Percentiles rank a stretch among this genome's conserved stretches.
Conservation (phyloP, 148 eudicot genomes). For the Cornus florida region DNA sequence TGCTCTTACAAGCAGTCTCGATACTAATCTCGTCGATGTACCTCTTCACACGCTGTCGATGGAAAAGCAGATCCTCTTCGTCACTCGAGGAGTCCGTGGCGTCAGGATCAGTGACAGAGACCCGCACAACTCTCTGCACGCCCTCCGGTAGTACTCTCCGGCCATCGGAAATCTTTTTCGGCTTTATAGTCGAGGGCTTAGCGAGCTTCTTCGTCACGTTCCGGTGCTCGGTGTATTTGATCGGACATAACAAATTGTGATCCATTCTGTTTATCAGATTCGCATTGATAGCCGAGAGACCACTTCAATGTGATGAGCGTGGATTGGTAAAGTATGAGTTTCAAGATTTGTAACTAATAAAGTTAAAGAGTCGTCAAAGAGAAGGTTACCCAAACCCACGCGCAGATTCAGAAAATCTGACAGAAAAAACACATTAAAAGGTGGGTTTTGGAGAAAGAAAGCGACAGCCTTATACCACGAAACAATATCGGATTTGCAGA, state of each 20-base stretch:
- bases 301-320: neutral
- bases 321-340: no score
- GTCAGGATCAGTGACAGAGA: constrained; percentile 61
- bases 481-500: neutral
- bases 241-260: constrained; percentile 38
- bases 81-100: constrained; percentile 81
- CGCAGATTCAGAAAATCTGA: constrained; percentile 16
- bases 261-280: constrained; percentile 28
- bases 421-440: constrained; percentile 22
- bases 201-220: constrained; percentile 27
- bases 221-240: constrained; percentile 60
- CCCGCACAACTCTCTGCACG: constrained; percentile 35
- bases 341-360: no score
- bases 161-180: constrained; percentile 12
- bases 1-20: constrained; percentile 7
- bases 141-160: neutral
- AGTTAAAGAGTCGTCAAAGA: constrained; percentile 18
- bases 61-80: constrained; percentile 55
- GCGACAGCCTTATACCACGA: no score
- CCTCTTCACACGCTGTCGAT: constrained; percentile 56
- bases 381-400: constrained; percentile 22
- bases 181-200: neutral
- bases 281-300: neutral
- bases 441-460: no score
- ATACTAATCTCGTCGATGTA: constrained; percentile 58